phyloP scores from a whole-genome alignment of 2,329 filamentous ascomycete genomes.

The Trichoderma koningii region DNA sequence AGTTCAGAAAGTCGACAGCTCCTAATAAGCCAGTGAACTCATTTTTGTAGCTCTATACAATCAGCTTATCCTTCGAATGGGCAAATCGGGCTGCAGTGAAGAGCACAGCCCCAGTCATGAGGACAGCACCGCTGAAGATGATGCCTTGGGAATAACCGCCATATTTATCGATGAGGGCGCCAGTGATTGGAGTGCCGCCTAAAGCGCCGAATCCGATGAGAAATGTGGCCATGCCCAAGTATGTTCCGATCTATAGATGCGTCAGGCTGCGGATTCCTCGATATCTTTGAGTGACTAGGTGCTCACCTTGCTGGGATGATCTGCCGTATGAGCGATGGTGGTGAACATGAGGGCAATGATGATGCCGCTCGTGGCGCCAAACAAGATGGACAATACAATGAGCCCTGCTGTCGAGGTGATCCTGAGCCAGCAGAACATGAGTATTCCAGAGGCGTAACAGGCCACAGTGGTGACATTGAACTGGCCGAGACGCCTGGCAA shows the following conservation, averaged over 20 bases:
- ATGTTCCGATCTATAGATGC: constrained; percentile 2
- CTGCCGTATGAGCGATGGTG: constrained; percentile 4
- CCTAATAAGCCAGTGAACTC: no score
- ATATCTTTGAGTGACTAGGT: not conserved
- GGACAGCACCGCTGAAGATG: constrained; percentile 7
- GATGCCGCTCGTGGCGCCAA: constrained; percentile 8
- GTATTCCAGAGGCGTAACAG: not conserved
- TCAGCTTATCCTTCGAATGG: not conserved
- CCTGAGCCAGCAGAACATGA: constrained; percentile 13
- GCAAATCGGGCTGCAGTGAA: not conserved
- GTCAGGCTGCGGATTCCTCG: not conserved
- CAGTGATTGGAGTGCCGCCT: constrained; percentile 5
- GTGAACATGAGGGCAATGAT: constrained; percentile 13
- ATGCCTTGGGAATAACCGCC: constrained; percentile 6
- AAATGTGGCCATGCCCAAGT: constrained; percentile 14
- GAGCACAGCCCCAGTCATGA: constrained; percentile 1
- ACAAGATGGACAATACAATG: not conserved
- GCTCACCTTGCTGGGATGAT: constrained; percentile 17
- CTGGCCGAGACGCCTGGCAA: constrained; percentile 9
- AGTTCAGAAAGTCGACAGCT: not conserved
- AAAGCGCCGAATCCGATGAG: constrained; percentile 7
- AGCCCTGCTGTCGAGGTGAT: constrained; percentile 1
- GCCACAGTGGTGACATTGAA: constrained; percentile 12
- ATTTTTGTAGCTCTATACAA: not conserved
- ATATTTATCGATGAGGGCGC: constrained; percentile 10